These are phyloP conservation scores for Ambispora gerdemannii DNA, from an alignment of 192 early-diverging fungal genomes.

Conservation along the genomic window DNA sequence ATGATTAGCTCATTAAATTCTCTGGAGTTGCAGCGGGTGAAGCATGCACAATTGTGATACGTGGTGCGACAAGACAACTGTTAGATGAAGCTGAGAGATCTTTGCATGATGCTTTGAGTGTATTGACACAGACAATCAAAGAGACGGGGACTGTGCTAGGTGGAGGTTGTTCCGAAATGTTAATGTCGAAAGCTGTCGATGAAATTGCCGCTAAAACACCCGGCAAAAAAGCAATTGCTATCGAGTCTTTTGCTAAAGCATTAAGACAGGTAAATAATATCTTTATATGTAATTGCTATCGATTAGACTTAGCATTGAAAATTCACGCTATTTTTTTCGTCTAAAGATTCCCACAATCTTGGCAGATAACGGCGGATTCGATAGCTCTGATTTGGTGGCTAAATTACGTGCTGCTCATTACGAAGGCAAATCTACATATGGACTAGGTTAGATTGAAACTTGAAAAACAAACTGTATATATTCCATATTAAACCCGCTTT, in stretches of 20 bases:
- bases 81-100: slow-evolving; percentile 97
- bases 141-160: slow-evolving; percentile 93
- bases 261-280: slow-evolving; percentile 52
- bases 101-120: slow-evolving; percentile 94
- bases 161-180: slow-evolving; percentile 94
- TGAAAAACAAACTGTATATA: not conserved
- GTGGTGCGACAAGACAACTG: slow-evolving; percentile 91
- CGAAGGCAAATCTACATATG: slow-evolving; percentile 70
- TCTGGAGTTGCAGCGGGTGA: slow-evolving; percentile 91
- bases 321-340: not conserved
- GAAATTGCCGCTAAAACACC: slow-evolving; percentile 85
- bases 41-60: slow-evolving; percentile 97
- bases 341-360: slow-evolving; percentile 85
- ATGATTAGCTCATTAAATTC: slow-evolving; percentile 84
- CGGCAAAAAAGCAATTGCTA: slow-evolving; percentile 93
- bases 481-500: not conserved
- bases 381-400: slow-evolving; percentile 90
- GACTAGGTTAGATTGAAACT: slow-evolving; percentile 54
- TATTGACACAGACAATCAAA: slow-evolving; percentile 90
- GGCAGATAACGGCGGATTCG: slow-evolving; percentile 96
- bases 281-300: not conserved
- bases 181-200: slow-evolving; percentile 98
- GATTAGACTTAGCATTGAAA: not conserved
- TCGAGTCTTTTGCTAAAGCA: slow-evolving; percentile 92
- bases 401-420: slow-evolving; percentile 92